A percentile compares a stretch with the other conserved stretches of the same genome.
These are phyloP conservation scores for Tolypocladium album DNA, from an alignment of 2,329 filamentous ascomycete genomes.

Conservation along the genomic window DNA sequence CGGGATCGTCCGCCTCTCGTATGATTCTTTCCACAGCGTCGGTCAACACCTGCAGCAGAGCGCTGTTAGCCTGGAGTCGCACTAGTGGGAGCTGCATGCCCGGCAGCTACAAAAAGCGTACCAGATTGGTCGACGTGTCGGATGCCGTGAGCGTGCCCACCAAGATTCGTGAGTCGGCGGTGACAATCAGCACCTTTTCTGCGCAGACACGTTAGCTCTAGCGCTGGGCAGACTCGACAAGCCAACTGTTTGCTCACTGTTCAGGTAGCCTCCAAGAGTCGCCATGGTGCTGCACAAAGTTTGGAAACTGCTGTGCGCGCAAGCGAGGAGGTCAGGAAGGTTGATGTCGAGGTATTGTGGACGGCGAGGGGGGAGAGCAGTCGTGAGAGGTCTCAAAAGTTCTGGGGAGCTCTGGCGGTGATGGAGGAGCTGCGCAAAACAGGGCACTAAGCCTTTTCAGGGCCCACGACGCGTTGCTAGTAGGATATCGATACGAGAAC, in stretches of 20 bases:
- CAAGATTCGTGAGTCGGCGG: conserved; percentile 80
- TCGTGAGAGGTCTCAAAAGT: neutral
- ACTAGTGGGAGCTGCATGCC: neutral
- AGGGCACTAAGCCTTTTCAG: neutral
- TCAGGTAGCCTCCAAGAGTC: conserved; percentile 32
- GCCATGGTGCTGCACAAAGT: conserved; percentile 21
- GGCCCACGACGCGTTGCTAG: neutral
- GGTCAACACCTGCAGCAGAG: conserved; percentile 52
- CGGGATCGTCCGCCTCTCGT: conserved; percentile 70
- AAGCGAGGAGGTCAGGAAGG: neutral
- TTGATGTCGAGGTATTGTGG: neutral
- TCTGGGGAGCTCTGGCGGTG: neutral
- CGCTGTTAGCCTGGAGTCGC: neutral
- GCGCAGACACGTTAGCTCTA: neutral
- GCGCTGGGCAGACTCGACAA: neutral
- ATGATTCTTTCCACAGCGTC: conserved; percentile 85
- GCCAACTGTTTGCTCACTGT: conserved; percentile 21
- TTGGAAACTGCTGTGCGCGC: neutral
- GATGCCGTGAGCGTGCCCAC: conserved; percentile 75
- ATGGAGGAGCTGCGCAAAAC: neutral
- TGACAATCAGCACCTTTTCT: conserved; percentile 91
- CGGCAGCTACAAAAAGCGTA: conserved; percentile 19
- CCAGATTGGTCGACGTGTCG: conserved; percentile 86
- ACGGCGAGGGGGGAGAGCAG: neutral
- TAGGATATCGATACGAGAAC: neutral